Conservation (phyloP, 2,329 filamentous ascomycete genomes). For the Nannizziopsis barbatae region DNA sequence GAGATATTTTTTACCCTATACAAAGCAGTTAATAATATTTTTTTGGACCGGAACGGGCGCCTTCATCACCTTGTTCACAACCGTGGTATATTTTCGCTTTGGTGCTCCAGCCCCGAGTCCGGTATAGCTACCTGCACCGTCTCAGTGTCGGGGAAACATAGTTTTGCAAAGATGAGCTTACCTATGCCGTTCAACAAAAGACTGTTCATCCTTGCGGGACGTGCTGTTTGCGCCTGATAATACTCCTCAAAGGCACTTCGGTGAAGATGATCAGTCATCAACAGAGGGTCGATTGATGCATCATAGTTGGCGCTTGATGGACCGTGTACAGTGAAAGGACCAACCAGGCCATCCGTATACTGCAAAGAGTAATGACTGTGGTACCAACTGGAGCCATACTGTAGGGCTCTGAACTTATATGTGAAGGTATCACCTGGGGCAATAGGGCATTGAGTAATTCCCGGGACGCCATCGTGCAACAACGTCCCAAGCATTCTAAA, state of each 20-base stretch:
- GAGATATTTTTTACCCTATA: constrained; percentile 24
- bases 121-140: constrained; percentile 4
- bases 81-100: constrained; percentile 7
- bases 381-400: constrained; percentile 27
- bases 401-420: constrained; percentile 23
- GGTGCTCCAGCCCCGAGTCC: constrained; percentile 5
- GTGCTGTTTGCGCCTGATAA: constrained; percentile 3
- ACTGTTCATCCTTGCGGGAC: constrained; percentile 18
- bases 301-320: constrained; percentile 33
- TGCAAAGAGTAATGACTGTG: constrained; percentile 25
- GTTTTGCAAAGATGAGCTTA: not conserved
- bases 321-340: constrained; percentile 29
- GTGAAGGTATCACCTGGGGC: constrained; percentile 28
- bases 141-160: not conserved
- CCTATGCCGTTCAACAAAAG: constrained; percentile 17
- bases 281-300: constrained; percentile 26
- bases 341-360: constrained; percentile 24
- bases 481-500: constrained; percentile 25
- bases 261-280: constrained; percentile 27
- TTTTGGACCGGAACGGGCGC: not conserved
- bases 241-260: constrained; percentile 12
- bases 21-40: not conserved
- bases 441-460: constrained; percentile 32
- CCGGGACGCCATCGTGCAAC: constrained; percentile 24
- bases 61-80: constrained; percentile 9